A percentile compares a stretch with the other conserved stretches of the same genome.
phyloP scores from a whole-genome alignment of 352 stramenopile genomes.

The Pythium periplocum region DNA sequence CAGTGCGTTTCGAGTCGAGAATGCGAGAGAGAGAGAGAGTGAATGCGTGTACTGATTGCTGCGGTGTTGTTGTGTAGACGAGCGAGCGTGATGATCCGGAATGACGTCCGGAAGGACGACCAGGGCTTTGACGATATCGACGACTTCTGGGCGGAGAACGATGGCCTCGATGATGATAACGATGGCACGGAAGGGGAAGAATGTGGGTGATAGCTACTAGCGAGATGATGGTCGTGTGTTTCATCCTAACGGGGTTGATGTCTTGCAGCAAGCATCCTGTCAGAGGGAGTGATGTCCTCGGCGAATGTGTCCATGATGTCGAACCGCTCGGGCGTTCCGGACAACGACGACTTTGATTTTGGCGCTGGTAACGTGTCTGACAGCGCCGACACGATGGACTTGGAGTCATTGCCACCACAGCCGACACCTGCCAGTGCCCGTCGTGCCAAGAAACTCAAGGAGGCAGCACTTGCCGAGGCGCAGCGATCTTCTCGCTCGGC shows the following conservation, averaged over 20 bases:
- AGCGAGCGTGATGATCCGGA: conserved; percentile 49
- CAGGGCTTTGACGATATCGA: conserved; percentile 85
- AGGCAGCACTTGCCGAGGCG: too few species aligned
- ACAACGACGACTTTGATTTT: conserved; percentile 8
- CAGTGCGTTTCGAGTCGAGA: too few species aligned
- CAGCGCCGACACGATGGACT: conserved; percentile 15
- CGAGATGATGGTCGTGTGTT: neutral
- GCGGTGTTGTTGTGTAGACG: conserved; percentile 18
- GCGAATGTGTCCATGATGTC: conserved; percentile 19
- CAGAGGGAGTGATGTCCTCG: conserved; percentile 14
- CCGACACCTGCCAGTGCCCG: neutral
- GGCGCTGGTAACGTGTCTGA: neutral
- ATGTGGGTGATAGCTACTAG: conserved; percentile 14
- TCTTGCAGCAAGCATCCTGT: conserved; percentile 14
- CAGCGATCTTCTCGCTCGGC: too few species aligned
- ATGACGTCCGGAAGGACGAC: conserved; percentile 65
- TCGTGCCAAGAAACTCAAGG: too few species aligned
- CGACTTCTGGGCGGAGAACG: conserved; percentile 80
- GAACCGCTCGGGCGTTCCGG: conserved; percentile 11
- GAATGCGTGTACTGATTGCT: too few species aligned
- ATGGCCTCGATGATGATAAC: conserved; percentile 25
- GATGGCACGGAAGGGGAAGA: conserved; percentile 36
- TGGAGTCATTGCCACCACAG: conserved; percentile 4
- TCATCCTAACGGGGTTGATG: neutral
- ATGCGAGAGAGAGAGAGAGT: too few species aligned